Conservation (phyloP, 352 stramenopile species). For the Phytophthora idaei region DNA sequence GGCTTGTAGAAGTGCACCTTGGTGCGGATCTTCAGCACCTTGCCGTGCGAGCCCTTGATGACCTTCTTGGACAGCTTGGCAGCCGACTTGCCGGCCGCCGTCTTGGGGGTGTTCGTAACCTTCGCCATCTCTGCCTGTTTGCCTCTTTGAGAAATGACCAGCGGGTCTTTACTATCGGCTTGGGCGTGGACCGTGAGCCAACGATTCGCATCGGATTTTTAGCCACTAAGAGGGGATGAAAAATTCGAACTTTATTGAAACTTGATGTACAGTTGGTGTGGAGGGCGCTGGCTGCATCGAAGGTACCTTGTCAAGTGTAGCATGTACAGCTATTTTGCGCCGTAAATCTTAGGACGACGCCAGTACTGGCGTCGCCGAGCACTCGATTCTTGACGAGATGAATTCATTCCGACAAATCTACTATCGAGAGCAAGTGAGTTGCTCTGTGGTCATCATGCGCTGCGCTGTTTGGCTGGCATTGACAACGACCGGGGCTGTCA, state of each 20-base stretch:
- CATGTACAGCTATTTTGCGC: slow-evolving; percentile 6
- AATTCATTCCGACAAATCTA: slow-evolving; percentile 29
- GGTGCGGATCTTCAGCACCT: slow-evolving; percentile 98
- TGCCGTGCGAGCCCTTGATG: slow-evolving; percentile 96
- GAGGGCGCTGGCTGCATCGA: slow-evolving; percentile 7
- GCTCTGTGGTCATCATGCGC: slow-evolving; percentile 13
- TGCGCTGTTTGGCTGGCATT: slow-evolving; percentile 8
- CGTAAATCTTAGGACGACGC: slow-evolving; percentile 13
- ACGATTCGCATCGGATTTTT: slow-evolving; percentile 28
- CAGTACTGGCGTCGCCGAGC: not conserved
- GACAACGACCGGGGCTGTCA: slow-evolving; percentile 5
- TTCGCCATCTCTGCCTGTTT: slow-evolving; percentile 76
- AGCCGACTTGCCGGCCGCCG: slow-evolving; percentile 91
- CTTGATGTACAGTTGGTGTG: slow-evolving; percentile 2
- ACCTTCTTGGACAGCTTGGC: slow-evolving; percentile 94
- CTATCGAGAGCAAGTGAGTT: slow-evolving; percentile 8
- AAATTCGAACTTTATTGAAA: slow-evolving; percentile 11
- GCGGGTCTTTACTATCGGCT: not conserved
- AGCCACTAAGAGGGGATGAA: slow-evolving; percentile 21
- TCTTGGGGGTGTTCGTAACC: slow-evolving; percentile 66
- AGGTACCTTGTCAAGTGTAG: not conserved
- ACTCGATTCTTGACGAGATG: slow-evolving; percentile 17
- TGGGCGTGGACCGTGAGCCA: slow-evolving; percentile 30
- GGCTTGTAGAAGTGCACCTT: slow-evolving; percentile 99
- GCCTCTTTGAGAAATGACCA: slow-evolving; percentile 58